These are phyloP conservation scores for Pseudozyma hubeiensis DNA, from an alignment of 1,284 basidiomycete genomes.

Conservation along the genomic window DNA sequence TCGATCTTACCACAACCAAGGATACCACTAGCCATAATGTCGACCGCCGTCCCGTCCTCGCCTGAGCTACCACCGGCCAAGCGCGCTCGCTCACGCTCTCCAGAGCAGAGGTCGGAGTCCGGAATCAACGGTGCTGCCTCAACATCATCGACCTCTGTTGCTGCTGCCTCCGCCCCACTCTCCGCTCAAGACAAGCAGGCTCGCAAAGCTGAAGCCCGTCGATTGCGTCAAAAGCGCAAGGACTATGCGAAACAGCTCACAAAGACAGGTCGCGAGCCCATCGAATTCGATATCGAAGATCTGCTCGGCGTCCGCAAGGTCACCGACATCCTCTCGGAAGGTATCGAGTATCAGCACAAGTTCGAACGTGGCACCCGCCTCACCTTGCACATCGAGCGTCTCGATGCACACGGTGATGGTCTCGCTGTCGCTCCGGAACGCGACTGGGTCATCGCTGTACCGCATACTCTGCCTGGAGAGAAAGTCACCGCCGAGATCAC, in stretches of 20 bases:
- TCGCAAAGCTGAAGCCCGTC: slow-evolving; percentile 45
- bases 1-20: not conserved
- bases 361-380: slow-evolving; percentile 53
- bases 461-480: slow-evolving; percentile 61
- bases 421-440: slow-evolving; percentile 53
- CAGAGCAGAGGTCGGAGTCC: not conserved
- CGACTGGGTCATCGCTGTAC: slow-evolving; percentile 64
- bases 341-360: slow-evolving; percentile 52
- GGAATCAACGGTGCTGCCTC: slow-evolving; percentile 1
- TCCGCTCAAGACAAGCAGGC: slow-evolving; percentile 35
- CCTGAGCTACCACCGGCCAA: slow-evolving; percentile 40
- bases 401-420: slow-evolving; percentile 66
- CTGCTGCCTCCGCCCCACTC: not conserved
- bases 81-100: slow-evolving; percentile 36
- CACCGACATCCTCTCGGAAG: slow-evolving; percentile 50
- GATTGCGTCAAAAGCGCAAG: slow-evolving; percentile 58
- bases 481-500: slow-evolving; percentile 52
- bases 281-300: slow-evolving; percentile 63
- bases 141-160: slow-evolving; percentile 12
- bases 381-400: slow-evolving; percentile 51
- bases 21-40: slow-evolving; percentile 6
- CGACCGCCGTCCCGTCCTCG: slow-evolving; percentile 18
- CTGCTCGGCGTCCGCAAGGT: slow-evolving; percentile 56
- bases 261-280: slow-evolving; percentile 65
- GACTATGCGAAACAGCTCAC: slow-evolving; percentile 55